Base-by-base conservation (phyloP, 2,329 filamentous ascomycete species). In the Camillea tinctor region DNA sequence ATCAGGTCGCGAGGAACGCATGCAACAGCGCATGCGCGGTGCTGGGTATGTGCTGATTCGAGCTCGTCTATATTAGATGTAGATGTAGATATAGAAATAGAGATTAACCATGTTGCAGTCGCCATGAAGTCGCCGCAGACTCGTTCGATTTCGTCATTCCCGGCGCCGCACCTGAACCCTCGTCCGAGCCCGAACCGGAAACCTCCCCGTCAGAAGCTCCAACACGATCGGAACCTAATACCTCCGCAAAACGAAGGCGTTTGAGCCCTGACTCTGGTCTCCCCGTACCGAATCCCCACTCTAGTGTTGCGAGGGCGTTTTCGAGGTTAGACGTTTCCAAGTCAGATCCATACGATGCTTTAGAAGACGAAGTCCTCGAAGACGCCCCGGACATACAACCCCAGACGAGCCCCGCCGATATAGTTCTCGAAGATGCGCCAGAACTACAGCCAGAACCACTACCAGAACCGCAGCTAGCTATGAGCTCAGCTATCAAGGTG, bases 21-120 rank as follows among this genome's bases (percentile, higher is more conserved):
- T 88, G 76, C 84, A 85, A 64, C 81, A 87, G 75, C 85, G 86
- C 70, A 82, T 89, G 71, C 85, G 86, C 63, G 86, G 86, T 62
- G 85, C 86, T 50, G 84, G 85, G 85, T 87, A 79, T 65, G 82
- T 72, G 19, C 54, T 8, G n/a, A 36, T 11, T 15, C n/a, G 36
- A 11, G 36, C 6, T 44, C 36, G 36, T 17, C 15, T 17, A 11
- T 30, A 7, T 30, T 30, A 2, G n/a, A n/a, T n/a, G n/a, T n/a
- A n/a, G n/a, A n/a, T n/a, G n/a, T n/a, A n/a, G n/a, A 9, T 13
- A 5, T 44, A n/a, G 36, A 15, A n/a, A 44, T n/a, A 44, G 36
- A 44, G 15, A 15, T 44, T 44, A 11, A 44, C 36, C 50, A 17
- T 0, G 4, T 50, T 52, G 52, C 60, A 85, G 81, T 66, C 80